Conservation (phyloP, 257 asterid species). For the Henckelia pumila region DNA sequence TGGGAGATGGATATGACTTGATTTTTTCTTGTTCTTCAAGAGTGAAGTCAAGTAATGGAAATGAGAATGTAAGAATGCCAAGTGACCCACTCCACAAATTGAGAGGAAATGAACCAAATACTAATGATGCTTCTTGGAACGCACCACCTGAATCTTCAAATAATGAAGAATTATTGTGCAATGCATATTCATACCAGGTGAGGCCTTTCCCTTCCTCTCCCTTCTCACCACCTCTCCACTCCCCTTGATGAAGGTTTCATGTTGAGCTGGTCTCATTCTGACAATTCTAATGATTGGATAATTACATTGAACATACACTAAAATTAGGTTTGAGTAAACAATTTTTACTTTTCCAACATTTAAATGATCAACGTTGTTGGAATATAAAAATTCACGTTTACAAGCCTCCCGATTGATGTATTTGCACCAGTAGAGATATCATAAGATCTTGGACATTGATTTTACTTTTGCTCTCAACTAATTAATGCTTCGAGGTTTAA, state of each 20-base stretch:
- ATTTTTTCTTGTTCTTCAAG: constrained; percentile 35
- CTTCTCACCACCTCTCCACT: not conserved
- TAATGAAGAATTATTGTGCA: constrained; percentile 36
- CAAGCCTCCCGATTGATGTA: not conserved
- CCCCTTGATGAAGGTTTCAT: not conserved
- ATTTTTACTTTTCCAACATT: not conserved
- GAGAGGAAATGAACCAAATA: constrained; percentile 48
- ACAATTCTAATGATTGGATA: not conserved
- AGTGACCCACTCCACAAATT: constrained; percentile 42
- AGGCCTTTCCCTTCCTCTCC: not conserved
- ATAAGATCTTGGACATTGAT: not conserved
- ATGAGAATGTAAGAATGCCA: constrained; percentile 38
- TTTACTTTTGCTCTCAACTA: not conserved
- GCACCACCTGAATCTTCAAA: constrained; percentile 46
- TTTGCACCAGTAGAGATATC: not conserved
- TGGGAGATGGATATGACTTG: constrained; percentile 14
- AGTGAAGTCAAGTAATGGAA: constrained; percentile 64
- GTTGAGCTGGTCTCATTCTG: not conserved
- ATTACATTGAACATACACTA: not conserved
- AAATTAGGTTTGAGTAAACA: not conserved
- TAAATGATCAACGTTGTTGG: not conserved
- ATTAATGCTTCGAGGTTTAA: not conserved
- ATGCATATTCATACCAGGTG: constrained; percentile 52
- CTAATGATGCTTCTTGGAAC: constrained; percentile 39
- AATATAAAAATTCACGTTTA: not conserved